Base-by-base conservation (phyloP, 1,139 yeast species). In the Lodderomyces metapsilosis region DNA sequence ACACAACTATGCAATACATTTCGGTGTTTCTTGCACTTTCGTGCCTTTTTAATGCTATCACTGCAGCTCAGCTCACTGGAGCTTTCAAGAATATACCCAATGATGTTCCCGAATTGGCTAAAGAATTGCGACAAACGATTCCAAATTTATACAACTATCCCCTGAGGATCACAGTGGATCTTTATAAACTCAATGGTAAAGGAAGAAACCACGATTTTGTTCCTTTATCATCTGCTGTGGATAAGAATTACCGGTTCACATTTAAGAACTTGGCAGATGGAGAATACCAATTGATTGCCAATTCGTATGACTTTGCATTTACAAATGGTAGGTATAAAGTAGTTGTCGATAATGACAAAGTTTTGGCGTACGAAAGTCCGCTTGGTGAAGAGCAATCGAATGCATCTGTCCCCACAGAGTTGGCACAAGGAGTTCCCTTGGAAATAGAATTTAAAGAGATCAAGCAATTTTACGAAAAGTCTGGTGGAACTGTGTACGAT, bases 251-350 rank as follows among this genome's bases (percentile, higher is more conserved):
- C 42, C 49, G 50, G 4, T 71, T 68, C 46, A 36, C 39, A 1
- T 66, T 61, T 40, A 45, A 51, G 6, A 51, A 54, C 12, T 52
- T 72, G 40, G 33, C 39, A 2, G 43, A 50, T 10, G 78, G 77
- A 5, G 58, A 54, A 36, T 71, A 72, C 45, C 62, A 66, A 40
- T 60, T 72, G 36, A 31, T 53, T 13, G 55, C 71, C 6, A 51
- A 58, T 41, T 65, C 74, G 1, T 67, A 70, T 50, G 78, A 72
- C 45, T 70, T 70, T 47, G 43, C 47, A 7, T 56, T 72, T 33
- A 42, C 45, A 13, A 44, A 45, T 25, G 57, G 60, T 33, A 53
- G 70, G 38, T 69, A 50, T 49, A 52, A 56, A 34, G 50, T 72
- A 10, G 15, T 24, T 5, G 44, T 51, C 6, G 66, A 66, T 7